phyloP scores from a whole-genome alignment of 345 rosid genomes.

The Zanthoxylum bungeanum region DNA sequence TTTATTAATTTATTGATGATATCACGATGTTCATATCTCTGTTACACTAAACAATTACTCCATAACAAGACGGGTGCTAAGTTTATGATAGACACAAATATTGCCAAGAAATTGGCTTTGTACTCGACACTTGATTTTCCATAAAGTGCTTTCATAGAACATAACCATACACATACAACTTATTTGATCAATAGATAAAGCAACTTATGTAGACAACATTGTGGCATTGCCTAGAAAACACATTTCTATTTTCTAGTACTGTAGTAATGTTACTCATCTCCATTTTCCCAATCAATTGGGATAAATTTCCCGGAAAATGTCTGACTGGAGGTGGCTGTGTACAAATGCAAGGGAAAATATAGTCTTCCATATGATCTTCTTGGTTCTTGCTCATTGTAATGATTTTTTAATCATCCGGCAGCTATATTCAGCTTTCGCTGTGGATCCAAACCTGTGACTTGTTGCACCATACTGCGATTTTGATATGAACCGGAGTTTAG shows the following conservation, averaged over 20 bases:
- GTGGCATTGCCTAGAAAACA: constrained; percentile 1
- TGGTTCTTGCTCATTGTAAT: not conserved
- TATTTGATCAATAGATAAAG: constrained; percentile 8
- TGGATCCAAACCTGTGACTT: constrained; percentile 44
- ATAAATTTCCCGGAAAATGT: constrained; percentile 28
- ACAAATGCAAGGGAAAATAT: constrained; percentile 10
- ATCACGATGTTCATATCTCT: too few species aligned
- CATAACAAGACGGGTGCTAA: not conserved
- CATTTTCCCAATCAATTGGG: constrained; percentile 9
- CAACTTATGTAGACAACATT: constrained; percentile 18
- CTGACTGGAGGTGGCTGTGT: constrained; percentile 7
- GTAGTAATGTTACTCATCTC: constrained; percentile 29
- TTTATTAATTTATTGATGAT: too few species aligned
- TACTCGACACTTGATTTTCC: not conserved
- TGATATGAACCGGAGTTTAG: not conserved
- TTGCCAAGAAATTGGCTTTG: not conserved
- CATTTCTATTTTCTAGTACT: not conserved
- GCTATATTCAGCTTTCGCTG: constrained; percentile 25
- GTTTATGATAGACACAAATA: not conserved
- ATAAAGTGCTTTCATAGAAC: not conserved
- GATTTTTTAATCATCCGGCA: constrained; percentile 28
- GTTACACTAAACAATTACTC: too few species aligned
- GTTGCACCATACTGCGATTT: constrained; percentile 45
- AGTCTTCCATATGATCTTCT: not conserved
- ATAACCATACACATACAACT: not conserved